These are phyloP conservation scores for Microsporum canis DNA, from an alignment of 2,329 filamentous ascomycete species.

Conservation along the genomic window DNA sequence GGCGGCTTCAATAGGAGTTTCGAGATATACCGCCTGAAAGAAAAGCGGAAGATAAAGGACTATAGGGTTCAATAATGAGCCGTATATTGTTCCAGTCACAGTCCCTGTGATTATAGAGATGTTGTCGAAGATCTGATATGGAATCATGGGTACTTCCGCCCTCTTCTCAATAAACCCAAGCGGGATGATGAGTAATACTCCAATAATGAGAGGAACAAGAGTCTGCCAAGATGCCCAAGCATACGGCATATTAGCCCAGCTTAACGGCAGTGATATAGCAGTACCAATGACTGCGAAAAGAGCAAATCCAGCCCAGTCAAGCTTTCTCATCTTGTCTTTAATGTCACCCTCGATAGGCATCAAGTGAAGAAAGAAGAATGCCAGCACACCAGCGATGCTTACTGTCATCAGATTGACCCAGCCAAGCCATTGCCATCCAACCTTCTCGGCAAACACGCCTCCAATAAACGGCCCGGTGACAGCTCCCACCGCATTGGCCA, in stretches of 20 bases:
- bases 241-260: slow-evolving; percentile 55
- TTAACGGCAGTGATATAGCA: slow-evolving; percentile 50
- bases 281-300: slow-evolving; percentile 50
- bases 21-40: not conserved
- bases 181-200: slow-evolving; percentile 38
- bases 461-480: slow-evolving; percentile 15
- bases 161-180: slow-evolving; percentile 44
- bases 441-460: slow-evolving; percentile 13
- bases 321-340: slow-evolving; percentile 38
- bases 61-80: not conserved
- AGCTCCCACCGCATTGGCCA: slow-evolving; percentile 34
- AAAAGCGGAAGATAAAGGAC: not conserved
- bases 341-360: slow-evolving; percentile 36
- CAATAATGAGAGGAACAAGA: slow-evolving; percentile 49
- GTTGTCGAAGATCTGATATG: not conserved
- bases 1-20: not conserved
- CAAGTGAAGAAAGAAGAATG: slow-evolving; percentile 43
- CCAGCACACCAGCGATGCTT: slow-evolving; percentile 37
- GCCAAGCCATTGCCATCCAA: slow-evolving; percentile 50
- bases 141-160: not conserved
- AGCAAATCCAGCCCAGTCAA: slow-evolving; percentile 53
- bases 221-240: slow-evolving; percentile 51
- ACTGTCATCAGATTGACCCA: slow-evolving; percentile 52
- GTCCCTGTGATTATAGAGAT: not conserved
- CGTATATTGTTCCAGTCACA: not conserved